Percentiles rank a stretch among this genome's conserved stretches.
phyloP scores from a whole-genome alignment of 768 basidiomycete species.

The Auricularia sp. region DNA sequence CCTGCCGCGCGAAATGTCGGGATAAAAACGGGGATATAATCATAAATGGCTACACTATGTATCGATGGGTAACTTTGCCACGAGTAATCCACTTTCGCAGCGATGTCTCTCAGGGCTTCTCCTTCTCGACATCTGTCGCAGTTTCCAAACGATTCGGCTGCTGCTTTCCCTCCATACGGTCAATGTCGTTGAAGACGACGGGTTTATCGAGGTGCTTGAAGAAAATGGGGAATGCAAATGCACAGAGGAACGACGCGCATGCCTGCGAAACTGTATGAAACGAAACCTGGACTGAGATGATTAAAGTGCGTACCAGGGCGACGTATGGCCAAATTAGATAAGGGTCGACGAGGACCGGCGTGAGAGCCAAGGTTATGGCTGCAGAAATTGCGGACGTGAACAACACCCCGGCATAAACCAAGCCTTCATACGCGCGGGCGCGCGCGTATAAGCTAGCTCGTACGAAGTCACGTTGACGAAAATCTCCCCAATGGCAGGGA shows the following conservation, averaged over 20 bases:
- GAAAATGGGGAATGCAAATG: slow-evolving; percentile 16
- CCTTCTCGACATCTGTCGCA: slow-evolving; percentile 5
- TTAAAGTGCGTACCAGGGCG: slow-evolving; percentile 7
- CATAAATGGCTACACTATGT: too few species aligned
- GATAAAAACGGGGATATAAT: too few species aligned
- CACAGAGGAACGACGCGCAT: slow-evolving; percentile 13
- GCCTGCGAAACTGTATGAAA: slow-evolving; percentile 3
- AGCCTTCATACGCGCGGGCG: slow-evolving; percentile 22
- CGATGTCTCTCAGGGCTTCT: neutral
- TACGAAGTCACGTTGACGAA: slow-evolving; percentile 23
- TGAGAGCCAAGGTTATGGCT: slow-evolving; percentile 18
- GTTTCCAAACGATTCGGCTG: slow-evolving; percentile 3
- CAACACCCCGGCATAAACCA: slow-evolving; percentile 19
- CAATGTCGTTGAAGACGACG: slow-evolving; percentile 4
- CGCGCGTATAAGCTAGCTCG: slow-evolving; percentile 23
- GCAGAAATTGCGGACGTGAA: slow-evolving; percentile 20
- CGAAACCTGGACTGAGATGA: neutral
- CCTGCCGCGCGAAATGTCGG: too few species aligned
- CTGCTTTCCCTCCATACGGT: slow-evolving; percentile 14
- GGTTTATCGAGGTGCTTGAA: slow-evolving; percentile 20
- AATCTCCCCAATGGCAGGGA: slow-evolving; percentile 22
- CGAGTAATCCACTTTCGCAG: too few species aligned
- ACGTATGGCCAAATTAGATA: slow-evolving; percentile 20
- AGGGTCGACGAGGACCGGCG: slow-evolving; percentile 19
- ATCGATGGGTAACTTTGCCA: too few species aligned